Base-by-base conservation (phyloP, 257 asterid genomes). In the Solanum bukasovii region DNA sequence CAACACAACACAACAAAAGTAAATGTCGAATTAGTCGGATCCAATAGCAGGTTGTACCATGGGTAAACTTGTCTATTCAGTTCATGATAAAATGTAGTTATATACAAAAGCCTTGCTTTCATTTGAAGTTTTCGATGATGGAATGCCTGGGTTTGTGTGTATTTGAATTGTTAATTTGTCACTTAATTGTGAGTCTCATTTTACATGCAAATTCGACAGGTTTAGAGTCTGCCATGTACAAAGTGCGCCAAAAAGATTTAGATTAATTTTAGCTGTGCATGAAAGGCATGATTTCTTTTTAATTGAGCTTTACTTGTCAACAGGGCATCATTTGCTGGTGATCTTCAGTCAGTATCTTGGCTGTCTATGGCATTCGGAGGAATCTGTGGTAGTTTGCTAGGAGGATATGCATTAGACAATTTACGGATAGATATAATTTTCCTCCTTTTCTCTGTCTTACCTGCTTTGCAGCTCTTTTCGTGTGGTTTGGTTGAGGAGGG, bases 311-410 rank as follows among this genome's bases (percentile, higher is more conserved):
- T 88, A 27, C 86, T 63, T 90, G 88, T 91, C 89, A 88, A 86
- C 95, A 96, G 99, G 96, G 96, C 98, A 46, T 91, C 96, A 86
- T 94, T 94, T 90, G 98, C 98, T 89, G 98, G 98, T 8, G 99
- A 96, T 92, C 98, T 96, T 89, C 99, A 96, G 95, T 96, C 99
- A 21, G 74, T 96, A 44, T 96, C 99, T 78, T 96, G 99, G 99
- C 93, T 96, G 96, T 90, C 98, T 87, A 95, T 96, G 99, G 99
- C 99, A 90, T 86, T 94, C 27, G 99, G 99, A 92, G 99, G 99
- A 90, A 94, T 96, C 86, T 93, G 92, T 88, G 99, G 99, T 88
- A 96, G 98, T 92, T 91, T 96, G 90, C 88, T 95, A 7, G 99
- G 99, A 90, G 99, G 99, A 87, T 94, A 91, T 92, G 95, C 99